Percentiles rank a stretch among this genome's conserved stretches.
Evolutionary conservation across 1,284 basidiomycete species (phyloP).

Genomic region (Meira nashicola): DNA sequence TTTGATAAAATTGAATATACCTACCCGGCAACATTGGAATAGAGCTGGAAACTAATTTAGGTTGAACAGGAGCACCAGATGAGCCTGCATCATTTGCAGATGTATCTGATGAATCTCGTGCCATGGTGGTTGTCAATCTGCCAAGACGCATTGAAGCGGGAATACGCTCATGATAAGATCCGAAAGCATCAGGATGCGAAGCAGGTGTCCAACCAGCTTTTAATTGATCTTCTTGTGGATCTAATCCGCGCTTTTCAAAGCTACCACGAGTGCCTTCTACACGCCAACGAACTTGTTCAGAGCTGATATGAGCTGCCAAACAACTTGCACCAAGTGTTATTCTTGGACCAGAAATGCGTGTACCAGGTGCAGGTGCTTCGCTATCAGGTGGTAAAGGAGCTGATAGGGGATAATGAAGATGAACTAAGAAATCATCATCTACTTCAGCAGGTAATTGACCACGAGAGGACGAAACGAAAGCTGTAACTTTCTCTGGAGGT

Average conservation of each 20-base stretch:
- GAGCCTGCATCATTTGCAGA: slow-evolving; percentile 14
- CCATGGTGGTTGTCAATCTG: slow-evolving; percentile 32
- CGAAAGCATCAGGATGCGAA: slow-evolving; percentile 33
- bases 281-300: slow-evolving; percentile 42
- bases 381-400: slow-evolving; percentile 32
- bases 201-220: slow-evolving; percentile 42
- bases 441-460: slow-evolving; percentile 32
- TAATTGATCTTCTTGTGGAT: slow-evolving; percentile 50
- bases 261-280: slow-evolving; percentile 41
- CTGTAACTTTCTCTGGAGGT: slow-evolving; percentile 37
- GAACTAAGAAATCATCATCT: slow-evolving; percentile 49
- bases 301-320: slow-evolving; percentile 39
- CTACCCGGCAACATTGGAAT: slow-evolving; percentile 47
- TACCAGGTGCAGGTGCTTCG: slow-evolving; percentile 27
- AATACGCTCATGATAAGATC: slow-evolving; percentile 28
- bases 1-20: slow-evolving; percentile 44
- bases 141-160: slow-evolving; percentile 32
- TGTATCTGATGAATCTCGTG: slow-evolving; percentile 18
- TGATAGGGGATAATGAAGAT: slow-evolving; percentile 33
- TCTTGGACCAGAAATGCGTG: slow-evolving; percentile 35
- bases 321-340: slow-evolving; percentile 40
- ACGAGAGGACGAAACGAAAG: slow-evolving; percentile 38
- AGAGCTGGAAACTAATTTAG: slow-evolving; percentile 27
- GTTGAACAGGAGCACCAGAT: slow-evolving; percentile 27
- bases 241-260: slow-evolving; percentile 45